These are phyloP conservation scores for Wickerhamiella alocasiicola DNA, from an alignment of 805 yeast species.

Conservation along the genomic window DNA sequence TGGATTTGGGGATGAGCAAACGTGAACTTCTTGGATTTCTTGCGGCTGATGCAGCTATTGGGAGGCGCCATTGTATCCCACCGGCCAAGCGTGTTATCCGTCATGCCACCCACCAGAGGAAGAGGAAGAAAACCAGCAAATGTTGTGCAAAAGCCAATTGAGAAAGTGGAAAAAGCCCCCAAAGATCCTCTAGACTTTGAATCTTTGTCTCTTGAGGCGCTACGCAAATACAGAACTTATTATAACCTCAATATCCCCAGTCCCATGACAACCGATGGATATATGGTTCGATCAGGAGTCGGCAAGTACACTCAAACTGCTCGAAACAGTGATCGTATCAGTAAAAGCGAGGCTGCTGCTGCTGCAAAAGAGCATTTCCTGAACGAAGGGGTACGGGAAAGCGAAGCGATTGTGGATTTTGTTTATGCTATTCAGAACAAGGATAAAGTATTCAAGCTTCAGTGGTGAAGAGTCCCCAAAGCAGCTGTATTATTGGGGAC, in stretches of 20 bases:
- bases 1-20: not conserved
- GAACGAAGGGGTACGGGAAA: constrained; percentile 51
- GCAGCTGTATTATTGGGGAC: too few species aligned
- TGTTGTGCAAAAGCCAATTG: constrained; percentile 9
- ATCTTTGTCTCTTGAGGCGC: constrained; percentile 44
- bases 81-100: too few species aligned
- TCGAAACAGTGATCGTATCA: constrained; percentile 32
- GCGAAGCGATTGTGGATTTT: constrained; percentile 78
- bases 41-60: too few species aligned
- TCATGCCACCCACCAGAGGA: constrained; percentile 9
- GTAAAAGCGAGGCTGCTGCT: constrained; percentile 48
- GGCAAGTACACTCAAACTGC: constrained; percentile 55
- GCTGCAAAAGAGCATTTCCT: constrained; percentile 59
- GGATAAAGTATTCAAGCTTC: constrained; percentile 29
- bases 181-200: constrained; percentile 45
- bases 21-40: too few species aligned
- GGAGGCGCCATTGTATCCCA: too few species aligned
- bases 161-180: constrained; percentile 1
- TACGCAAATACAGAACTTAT: constrained; percentile 55
- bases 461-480: constrained; percentile 7
- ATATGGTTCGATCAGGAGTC: constrained; percentile 51
- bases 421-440: constrained; percentile 74
- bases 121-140: constrained; percentile 10
- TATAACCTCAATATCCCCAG: constrained; percentile 46
- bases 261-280: constrained; percentile 57